Base-by-base conservation (phyloP, 2,329 filamentous ascomycete genomes). In the Pyrenophora teres region DNA sequence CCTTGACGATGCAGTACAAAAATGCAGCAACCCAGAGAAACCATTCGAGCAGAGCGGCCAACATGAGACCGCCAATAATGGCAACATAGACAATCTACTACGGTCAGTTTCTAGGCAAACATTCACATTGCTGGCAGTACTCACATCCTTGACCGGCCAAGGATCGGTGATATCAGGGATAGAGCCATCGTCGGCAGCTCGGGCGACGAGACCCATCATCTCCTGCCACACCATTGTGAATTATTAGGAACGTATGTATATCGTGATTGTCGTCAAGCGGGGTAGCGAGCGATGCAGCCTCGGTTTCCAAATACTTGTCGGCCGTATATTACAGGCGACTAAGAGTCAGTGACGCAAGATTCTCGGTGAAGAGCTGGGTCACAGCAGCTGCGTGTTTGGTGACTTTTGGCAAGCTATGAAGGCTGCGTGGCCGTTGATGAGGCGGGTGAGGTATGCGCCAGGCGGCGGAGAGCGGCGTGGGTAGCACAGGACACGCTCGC, bases 21-120 rank as follows among this genome's bases (percentile, higher is more conserved):
- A 97, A 97, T 3, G 93, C 92, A n/a, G 88, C 86, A 35, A 97
- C 81, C 91, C 92, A 97, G 12, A 97, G 83, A 54, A 96, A 86
- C 92, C 94, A 97, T 77, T 97, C 93, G 7, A 97, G 79, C 25
- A 92, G 80, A 2, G 93, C 93, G 52, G 89, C 89, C 19, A 94
- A 66, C 86, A 97, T 91, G 42, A 97, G 80, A 6, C 87, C 74
- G 15, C 90, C 90, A 31, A 97, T 83, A 60, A 97, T 87, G 49
- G 86, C 79, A 7, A 92, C 87, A 71, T 95, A 97, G 50, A 93
- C 79, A 63, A 96, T 92, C 90, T 97, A 53, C 27, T 2, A 21
- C 15, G 16, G 59, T 70, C 53, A 68, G 62, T 49, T 42, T 31
- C 15, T 39, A 32, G 23, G 12, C 25, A 23, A 5, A 12, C 4